A percentile compares a stretch with the other conserved stretches of the same genome.
These are phyloP conservation scores for Epichloe uncinata DNA, from an alignment of 2,329 filamentous ascomycete genomes.

Conservation along the genomic window DNA sequence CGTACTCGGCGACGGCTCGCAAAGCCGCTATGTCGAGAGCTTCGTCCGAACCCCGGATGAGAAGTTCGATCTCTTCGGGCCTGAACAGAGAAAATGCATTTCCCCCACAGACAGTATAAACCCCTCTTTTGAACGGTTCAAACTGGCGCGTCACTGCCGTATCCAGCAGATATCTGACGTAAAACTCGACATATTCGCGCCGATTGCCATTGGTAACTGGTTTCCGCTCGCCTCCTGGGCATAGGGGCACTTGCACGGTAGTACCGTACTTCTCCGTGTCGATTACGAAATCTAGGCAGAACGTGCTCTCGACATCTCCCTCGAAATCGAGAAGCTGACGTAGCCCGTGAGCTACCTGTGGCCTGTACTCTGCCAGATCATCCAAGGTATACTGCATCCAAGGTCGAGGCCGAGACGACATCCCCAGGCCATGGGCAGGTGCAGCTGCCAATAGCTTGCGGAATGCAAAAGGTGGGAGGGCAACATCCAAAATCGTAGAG, in stretches of 20 bases:
- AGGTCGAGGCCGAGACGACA: constrained; percentile 42
- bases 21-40: constrained; percentile 65
- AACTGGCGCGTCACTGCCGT: constrained; percentile 69
- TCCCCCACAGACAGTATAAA: constrained; percentile 86
- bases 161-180: constrained; percentile 70
- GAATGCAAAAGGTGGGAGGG: constrained; percentile 79
- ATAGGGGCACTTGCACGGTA: constrained; percentile 53
- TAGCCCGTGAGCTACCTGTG: constrained; percentile 61
- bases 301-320: constrained; percentile 68
- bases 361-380: constrained; percentile 72
- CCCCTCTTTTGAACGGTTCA: constrained; percentile 86
- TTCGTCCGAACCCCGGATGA: constrained; percentile 77
- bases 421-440: constrained; percentile 43
- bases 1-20: constrained; percentile 64
- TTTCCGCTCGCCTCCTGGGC: constrained; percentile 56
- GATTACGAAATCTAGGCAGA: constrained; percentile 70
- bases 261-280: constrained; percentile 67
- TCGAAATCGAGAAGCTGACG: constrained; percentile 68
- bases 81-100: constrained; percentile 80
- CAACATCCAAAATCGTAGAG: constrained; percentile 81
- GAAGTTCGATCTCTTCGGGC: constrained; percentile 81
- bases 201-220: constrained; percentile 73
- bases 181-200: constrained; percentile 74
- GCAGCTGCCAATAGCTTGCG: constrained; percentile 71
- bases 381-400: constrained; percentile 63